Percentiles rank a stretch among this genome's conserved stretches.
Evolutionary conservation across 306 rosid genomes (phyloP).

Genomic region (Pueraria montana): DNA sequence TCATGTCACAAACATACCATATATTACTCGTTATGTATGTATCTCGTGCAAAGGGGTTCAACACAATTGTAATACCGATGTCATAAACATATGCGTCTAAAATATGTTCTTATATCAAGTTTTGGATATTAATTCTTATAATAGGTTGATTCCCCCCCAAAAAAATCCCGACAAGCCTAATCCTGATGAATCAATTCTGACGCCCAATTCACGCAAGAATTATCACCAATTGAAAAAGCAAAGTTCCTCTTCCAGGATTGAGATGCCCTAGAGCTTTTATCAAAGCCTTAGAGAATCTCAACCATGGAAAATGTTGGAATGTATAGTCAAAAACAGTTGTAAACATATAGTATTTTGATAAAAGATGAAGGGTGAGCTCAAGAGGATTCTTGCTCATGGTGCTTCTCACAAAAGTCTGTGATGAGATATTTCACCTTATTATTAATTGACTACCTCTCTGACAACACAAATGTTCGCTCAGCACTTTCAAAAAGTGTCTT

Average conservation of each 20-base stretch:
- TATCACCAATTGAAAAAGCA: not conserved
- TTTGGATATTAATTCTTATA: not conserved
- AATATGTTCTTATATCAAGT: not conserved
- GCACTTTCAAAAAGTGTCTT: slow-evolving; percentile 35
- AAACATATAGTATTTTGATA: not conserved
- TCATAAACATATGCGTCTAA: not conserved
- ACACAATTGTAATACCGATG: not conserved
- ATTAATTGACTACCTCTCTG: slow-evolving; percentile 6
- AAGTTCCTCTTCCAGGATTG: slow-evolving; percentile 5
- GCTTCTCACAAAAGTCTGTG: not conserved
- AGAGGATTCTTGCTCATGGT: not conserved
- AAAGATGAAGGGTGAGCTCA: not conserved
- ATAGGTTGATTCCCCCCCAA: not conserved
- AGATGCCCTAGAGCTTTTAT: slow-evolving; percentile 16
- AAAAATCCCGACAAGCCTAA: not conserved
- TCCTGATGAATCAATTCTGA: slow-evolving; percentile 5
- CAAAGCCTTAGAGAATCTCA: slow-evolving; percentile 6
- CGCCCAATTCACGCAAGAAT: not conserved
- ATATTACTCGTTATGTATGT: not conserved
- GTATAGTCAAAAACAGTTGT: not conserved
- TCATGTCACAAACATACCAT: not conserved
- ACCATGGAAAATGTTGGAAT: slow-evolving; percentile 6
- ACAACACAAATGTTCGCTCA: not conserved
- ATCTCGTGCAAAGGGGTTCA: not conserved
- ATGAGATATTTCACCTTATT: not conserved